These are phyloP conservation scores for Colletotrichum zoysiae DNA, from an alignment of 2,329 filamentous ascomycete genomes.

Conservation along the genomic window DNA sequence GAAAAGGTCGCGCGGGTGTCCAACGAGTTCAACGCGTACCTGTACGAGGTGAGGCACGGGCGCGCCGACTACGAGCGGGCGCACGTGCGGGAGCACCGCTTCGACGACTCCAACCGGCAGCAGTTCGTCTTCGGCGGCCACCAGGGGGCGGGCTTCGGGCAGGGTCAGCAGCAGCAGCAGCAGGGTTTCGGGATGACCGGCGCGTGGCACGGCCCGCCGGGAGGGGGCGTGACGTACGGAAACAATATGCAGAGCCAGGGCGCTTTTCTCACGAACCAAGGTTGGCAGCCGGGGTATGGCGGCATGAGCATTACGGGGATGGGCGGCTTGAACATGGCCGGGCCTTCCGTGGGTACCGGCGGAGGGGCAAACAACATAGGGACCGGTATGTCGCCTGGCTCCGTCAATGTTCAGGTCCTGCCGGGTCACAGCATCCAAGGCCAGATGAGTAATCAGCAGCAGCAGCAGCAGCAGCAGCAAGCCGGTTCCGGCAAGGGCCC, in stretches of 20 bases:
- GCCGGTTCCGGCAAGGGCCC: neutral
- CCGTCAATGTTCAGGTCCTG: neutral
- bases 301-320: neutral
- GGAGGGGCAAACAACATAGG: slow-evolving; percentile 1
- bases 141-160: neutral
- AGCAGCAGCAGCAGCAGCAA: slow-evolving; percentile 10
- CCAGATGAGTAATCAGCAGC: slow-evolving; percentile 1
- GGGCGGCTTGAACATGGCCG: neutral
- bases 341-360: neutral
- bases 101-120: slow-evolving; percentile 5
- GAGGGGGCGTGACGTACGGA: neutral
- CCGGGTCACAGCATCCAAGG: neutral
- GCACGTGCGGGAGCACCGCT: neutral
- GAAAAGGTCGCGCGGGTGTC: slow-evolving; percentile 42
- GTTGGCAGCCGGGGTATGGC: neutral
- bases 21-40: slow-evolving; percentile 43
- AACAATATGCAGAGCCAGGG: slow-evolving; percentile 7
- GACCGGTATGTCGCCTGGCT: neutral
- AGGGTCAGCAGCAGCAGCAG: neutral
- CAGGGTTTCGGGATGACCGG: slow-evolving; percentile 1
- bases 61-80: neutral
- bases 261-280: neutral
- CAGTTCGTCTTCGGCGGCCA: neutral
- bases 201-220: neutral
- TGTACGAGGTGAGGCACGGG: slow-evolving; percentile 22